Percentiles rank a stretch among this genome's conserved stretches.
Evolutionary conservation across 2,329 filamentous ascomycete species (phyloP).

Genomic region (Pyrenophora tritici-repentis): DNA sequence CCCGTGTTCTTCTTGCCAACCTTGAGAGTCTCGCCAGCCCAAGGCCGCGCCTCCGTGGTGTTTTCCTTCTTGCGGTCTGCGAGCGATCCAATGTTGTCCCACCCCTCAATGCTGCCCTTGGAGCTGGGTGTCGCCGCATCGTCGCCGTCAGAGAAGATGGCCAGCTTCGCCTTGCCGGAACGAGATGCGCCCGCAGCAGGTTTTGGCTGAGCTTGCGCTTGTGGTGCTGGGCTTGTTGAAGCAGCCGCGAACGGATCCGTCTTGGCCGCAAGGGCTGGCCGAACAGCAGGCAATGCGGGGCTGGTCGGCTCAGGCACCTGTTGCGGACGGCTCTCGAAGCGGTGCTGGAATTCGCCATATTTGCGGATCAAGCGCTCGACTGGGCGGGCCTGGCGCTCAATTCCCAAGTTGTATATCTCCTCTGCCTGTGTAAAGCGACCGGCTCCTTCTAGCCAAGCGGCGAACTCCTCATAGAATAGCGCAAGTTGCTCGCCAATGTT

Average conservation of each 20-base stretch:
- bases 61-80: constrained; percentile 95
- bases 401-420: constrained; percentile 88
- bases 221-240: constrained; percentile 65
- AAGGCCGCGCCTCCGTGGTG: constrained; percentile 79
- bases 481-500: constrained; percentile 84
- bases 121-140: constrained; percentile 58
- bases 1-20: constrained; percentile 80
- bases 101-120: constrained; percentile 70
- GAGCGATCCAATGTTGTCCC: constrained; percentile 89
- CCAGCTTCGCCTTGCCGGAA: constrained; percentile 77
- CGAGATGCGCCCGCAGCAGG: constrained; percentile 60
- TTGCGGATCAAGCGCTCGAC: constrained; percentile 81
- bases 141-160: constrained; percentile 84
- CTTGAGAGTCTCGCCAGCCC: constrained; percentile 89
- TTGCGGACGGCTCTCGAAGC: constrained; percentile 70
- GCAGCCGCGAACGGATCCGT: constrained; percentile 72
- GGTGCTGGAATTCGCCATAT: constrained; percentile 86
- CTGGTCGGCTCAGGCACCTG: constrained; percentile 72
- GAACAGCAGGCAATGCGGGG: constrained; percentile 80
- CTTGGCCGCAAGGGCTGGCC: constrained; percentile 84
- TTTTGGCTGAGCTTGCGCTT: constrained; percentile 58
- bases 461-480: constrained; percentile 96
- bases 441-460: constrained; percentile 84
- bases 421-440: constrained; percentile 88
- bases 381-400: constrained; percentile 86